phyloP scores from a whole-genome alignment of 2,329 filamentous ascomycete genomes.

The Nemania diffusa region DNA sequence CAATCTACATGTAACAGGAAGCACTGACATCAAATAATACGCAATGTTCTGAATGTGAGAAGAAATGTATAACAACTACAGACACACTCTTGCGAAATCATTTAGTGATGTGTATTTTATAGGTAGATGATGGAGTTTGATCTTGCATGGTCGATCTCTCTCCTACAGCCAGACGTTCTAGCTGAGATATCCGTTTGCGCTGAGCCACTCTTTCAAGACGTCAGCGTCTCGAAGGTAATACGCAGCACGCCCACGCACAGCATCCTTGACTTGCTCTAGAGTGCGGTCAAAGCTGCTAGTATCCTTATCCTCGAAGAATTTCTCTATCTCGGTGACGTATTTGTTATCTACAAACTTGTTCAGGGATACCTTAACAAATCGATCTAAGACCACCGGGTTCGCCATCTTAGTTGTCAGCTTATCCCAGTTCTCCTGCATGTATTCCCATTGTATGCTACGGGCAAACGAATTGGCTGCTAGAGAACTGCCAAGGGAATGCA shows the following conservation, averaged over 20 bases:
- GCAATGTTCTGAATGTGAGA: neutral
- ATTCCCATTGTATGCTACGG: constrained; percentile 83
- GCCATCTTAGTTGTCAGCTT: constrained; percentile 75
- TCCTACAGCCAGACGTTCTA: constrained; percentile 15
- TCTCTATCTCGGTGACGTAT: constrained; percentile 78
- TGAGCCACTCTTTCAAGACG: constrained; percentile 82
- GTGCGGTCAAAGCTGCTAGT: constrained; percentile 87
- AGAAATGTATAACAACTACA: too few relatives aligned
- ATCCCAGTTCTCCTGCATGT: constrained; percentile 85
- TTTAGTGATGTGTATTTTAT: too few relatives aligned
- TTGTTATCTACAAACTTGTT: constrained; percentile 79
- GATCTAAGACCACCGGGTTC: constrained; percentile 89
- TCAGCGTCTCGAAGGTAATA: constrained; percentile 83
- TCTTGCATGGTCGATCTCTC: neutral
- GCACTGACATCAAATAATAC: neutral
- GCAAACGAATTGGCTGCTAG: constrained; percentile 78
- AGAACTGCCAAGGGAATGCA: constrained; percentile 81
- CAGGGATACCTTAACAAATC: constrained; percentile 83
- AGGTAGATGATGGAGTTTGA: too few relatives aligned
- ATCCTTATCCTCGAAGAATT: constrained; percentile 89
- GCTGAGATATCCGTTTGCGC: constrained; percentile 56
- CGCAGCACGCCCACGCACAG: constrained; percentile 81
- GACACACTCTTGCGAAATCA: too few relatives aligned
- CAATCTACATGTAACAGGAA: neutral
- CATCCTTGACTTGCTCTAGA: constrained; percentile 85